A percentile compares a stretch with the other conserved stretches of the same genome.
These are phyloP conservation scores for Gentiana dahurica DNA, from an alignment of 257 asterid genomes.

Conservation along the genomic window DNA sequence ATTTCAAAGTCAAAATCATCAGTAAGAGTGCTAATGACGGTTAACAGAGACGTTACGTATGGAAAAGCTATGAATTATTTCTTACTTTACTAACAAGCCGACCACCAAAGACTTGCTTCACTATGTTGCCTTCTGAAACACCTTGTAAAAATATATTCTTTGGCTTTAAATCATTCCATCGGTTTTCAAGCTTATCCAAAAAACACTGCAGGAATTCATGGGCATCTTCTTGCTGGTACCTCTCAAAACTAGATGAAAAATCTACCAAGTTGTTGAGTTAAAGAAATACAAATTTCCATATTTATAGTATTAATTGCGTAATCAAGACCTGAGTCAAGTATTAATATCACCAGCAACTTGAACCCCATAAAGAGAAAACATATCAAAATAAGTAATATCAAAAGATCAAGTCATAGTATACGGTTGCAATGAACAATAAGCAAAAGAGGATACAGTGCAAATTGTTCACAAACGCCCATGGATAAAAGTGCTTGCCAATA, in stretches of 20 bases:
- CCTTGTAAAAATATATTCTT: conserved; percentile 14
- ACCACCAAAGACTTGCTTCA: conserved; percentile 72
- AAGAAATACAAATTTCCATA: conserved; percentile 24
- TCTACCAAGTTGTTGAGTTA: conserved; percentile 40
- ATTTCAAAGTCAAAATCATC: conserved; percentile 9
- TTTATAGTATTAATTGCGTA: too few relatives aligned
- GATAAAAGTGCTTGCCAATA: background rate
- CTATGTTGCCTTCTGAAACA: conserved; percentile 32
- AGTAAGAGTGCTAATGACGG: background rate
- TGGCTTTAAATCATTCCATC: conserved; percentile 12
- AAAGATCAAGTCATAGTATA: background rate
- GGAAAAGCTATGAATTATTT: background rate
- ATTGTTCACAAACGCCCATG: background rate
- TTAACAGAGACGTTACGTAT: background rate
- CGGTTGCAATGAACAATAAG: background rate
- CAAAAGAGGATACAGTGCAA: background rate
- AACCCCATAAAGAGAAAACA: background rate
- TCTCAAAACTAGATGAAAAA: conserved; percentile 49
- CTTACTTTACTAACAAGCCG: conserved; percentile 71
- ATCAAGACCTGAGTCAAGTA: too few relatives aligned
- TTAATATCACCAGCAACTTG: too few relatives aligned
- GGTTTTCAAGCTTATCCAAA: conserved; percentile 61
- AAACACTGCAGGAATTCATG: conserved; percentile 85
- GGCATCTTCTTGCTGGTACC: conserved; percentile 83
- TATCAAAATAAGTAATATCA: background rate